These are phyloP conservation scores for Gracilaria caudata DNA, from an alignment of 23 red algal genomes.

Conservation along the genomic window DNA sequence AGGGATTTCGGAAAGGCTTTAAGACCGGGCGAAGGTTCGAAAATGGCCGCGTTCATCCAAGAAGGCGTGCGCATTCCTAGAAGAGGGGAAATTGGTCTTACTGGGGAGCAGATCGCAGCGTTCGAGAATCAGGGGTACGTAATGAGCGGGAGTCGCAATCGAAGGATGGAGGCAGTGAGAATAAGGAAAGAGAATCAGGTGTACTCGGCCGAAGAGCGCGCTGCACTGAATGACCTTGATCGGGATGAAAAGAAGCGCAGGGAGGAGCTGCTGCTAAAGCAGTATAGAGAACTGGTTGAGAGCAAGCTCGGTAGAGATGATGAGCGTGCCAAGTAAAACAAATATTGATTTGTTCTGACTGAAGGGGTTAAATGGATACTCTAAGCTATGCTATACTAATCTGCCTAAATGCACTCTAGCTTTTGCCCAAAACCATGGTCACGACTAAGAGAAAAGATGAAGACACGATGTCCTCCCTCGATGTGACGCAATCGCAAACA, in stretches of 20 bases:
- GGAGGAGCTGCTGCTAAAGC: slow-evolving; percentile 63
- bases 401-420: neutral
- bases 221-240: slow-evolving; percentile 72
- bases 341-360: neutral
- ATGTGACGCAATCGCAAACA: neutral
- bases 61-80: slow-evolving; percentile 84
- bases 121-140: slow-evolving; percentile 88
- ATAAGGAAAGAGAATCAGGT: slow-evolving; percentile 95
- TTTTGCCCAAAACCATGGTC: neutral
- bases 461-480: neutral
- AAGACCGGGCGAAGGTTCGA: slow-evolving; percentile 70
- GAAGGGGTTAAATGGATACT: neutral
- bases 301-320: slow-evolving; percentile 52
- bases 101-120: slow-evolving; percentile 68
- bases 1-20: slow-evolving; percentile 73
- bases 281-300: slow-evolving; percentile 76
- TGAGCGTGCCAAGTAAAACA: neutral
- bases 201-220: slow-evolving; percentile 84
- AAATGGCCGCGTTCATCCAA: slow-evolving; percentile 87
- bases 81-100: slow-evolving; percentile 84
- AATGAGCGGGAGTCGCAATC: slow-evolving; percentile 94
- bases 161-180: slow-evolving; percentile 88
- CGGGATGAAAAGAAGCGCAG: slow-evolving; percentile 59
- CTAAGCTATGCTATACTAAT: neutral
- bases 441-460: neutral